Evolutionary conservation across 352 stramenopile genomes (phyloP), one percentile per base, ranked within the genome.

Genomic region (Albugo candida): DNA sequence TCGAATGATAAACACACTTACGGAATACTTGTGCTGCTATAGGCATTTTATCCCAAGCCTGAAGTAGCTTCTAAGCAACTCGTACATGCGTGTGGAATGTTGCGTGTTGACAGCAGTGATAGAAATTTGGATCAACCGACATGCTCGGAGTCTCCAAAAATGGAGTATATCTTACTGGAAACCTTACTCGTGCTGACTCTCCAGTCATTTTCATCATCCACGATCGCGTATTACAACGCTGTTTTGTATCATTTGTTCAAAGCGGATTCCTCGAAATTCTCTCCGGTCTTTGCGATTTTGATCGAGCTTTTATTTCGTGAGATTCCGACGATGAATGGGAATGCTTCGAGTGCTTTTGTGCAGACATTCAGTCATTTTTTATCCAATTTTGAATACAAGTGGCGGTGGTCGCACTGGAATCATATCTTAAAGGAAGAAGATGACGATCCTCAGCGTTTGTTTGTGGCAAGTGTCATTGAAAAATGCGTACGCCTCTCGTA

Each of bases 381-480:
- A 34, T 84, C 75, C 2, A 92, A 92, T 40, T 92, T 87, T 41
- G 78, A 92, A 50, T 92, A 70, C 53, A 92, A 92, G 53, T 92
- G 78, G 78, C 62, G 66, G 5, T 92, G 75, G 75, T 56, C 65
- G 0, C 70, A 70, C 19, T 92, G 78, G 78, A 57, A 67, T 0
- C 70, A 87, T 41, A 72, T 92, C 13, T 53, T 88, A 18, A 43
- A 19, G 38, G 75, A 86, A 47, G 76, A 75, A 0, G 61, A 65
- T 14, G 75, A 86, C 21, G 78, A 92, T 45, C 75, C 88, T 43
- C 78, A 92, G 58, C 75, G 78, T 4, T 58, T 92, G 1, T 92
- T 88, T 52, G 73, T 92, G 12, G 84, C 74, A 41, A 65, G 72
- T 14, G 78, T 92, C 13, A 81, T 88, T 19, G 78, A 92, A 44